These are phyloP conservation scores for Daldinia sp. DNA, from an alignment of 2,329 filamentous ascomycete genomes.

Conservation along the genomic window DNA sequence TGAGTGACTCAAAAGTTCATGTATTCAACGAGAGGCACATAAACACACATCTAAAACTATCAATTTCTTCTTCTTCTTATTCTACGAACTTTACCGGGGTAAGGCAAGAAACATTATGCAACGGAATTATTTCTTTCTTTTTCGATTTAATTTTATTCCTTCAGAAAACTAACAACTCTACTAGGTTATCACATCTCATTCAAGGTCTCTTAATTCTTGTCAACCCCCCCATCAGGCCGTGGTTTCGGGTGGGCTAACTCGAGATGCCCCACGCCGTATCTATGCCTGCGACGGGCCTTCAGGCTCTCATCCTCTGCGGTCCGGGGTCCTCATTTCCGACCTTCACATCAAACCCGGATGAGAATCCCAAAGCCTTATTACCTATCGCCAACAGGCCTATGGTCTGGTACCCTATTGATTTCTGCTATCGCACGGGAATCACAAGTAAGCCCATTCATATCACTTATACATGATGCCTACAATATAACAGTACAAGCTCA, in stretches of 20 bases:
- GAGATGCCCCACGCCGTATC: conserved; percentile 79
- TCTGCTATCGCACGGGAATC: conserved; percentile 82
- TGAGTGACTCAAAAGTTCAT: conserved; percentile 15
- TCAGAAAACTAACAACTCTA: not conserved
- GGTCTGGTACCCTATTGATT: conserved; percentile 90
- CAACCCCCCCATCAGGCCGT: conserved; percentile 28
- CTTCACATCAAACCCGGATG: conserved; percentile 81
- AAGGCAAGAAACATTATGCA: not conserved
- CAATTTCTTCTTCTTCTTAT: not conserved
- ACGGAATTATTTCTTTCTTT: too few relatives aligned
- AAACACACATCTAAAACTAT: too few relatives aligned
- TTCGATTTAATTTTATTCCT: too few relatives aligned
- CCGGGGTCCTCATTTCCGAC: conserved; percentile 84
- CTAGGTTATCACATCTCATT: not conserved
- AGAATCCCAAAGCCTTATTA: conserved; percentile 82
- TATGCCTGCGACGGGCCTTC: conserved; percentile 78
- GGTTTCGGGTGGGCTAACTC: conserved; percentile 22
- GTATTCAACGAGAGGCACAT: not conserved
- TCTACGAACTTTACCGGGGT: too few relatives aligned
- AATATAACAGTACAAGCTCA: not conserved
- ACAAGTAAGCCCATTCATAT: conserved; percentile 63
- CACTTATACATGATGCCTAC: not conserved
- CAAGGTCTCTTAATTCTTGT: not conserved
- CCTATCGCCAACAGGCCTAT: conserved; percentile 87
- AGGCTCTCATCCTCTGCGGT: conserved; percentile 84